These are phyloP conservation scores for Laburnicola sp. DNA, from an alignment of 2,329 filamentous ascomycete species.

Conservation along the genomic window DNA sequence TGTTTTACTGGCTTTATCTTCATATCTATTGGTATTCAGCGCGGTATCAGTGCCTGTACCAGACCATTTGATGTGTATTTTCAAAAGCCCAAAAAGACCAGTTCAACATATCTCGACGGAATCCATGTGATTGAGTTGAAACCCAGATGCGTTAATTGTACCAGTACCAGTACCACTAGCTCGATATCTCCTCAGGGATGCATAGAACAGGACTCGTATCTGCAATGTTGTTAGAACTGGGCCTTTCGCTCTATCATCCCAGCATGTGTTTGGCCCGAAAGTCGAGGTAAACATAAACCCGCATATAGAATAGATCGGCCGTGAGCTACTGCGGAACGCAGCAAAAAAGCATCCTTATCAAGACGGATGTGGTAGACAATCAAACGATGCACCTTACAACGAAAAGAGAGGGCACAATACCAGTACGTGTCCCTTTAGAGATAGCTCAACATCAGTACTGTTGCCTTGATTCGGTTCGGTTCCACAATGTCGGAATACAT, in stretches of 20 bases:
- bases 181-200: conserved; percentile 6
- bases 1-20: no score
- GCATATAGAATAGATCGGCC: no score
- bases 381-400: not conserved
- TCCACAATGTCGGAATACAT: not conserved
- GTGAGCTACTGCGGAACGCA: no score
- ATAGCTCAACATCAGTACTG: not conserved
- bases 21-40: no score
- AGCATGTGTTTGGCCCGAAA: not conserved
- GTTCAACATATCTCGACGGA: conserved; percentile 14
- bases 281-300: not conserved
- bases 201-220: not conserved
- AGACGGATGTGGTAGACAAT: not conserved
- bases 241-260: not conserved
- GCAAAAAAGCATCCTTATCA: no score
- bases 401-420: not conserved
- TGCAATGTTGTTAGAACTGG: conserved; percentile 8
- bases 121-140: not conserved
- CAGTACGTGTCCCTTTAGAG: no score
- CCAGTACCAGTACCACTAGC: conserved; percentile 13
- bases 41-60: conserved; percentile 6
- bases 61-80: conserved; percentile 7
- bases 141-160: not conserved
- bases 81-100: conserved; percentile 2
- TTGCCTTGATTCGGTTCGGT: not conserved